Evolutionary conservation across 2,329 filamentous ascomycete species (phyloP), one percentile per base, ranked within the genome.

Genomic region (Fusarium piperis): DNA sequence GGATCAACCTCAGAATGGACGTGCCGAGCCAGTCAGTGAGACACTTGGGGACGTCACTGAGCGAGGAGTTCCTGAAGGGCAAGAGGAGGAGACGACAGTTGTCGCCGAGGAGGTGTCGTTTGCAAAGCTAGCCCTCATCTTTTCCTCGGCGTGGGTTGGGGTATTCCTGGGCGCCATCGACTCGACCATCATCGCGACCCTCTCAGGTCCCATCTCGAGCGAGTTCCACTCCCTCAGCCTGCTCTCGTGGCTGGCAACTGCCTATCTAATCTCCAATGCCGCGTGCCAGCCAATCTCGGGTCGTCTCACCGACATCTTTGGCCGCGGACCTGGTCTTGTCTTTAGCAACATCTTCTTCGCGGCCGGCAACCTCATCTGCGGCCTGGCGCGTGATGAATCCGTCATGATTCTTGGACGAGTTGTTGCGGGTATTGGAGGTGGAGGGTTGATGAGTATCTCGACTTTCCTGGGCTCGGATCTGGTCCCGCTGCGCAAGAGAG

Each of bases 251-350:
- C 90, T 97, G 9, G 94, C 94, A 0, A 93, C 93, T 0, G 92
- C 93, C 20, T 97, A 97, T 79, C 87, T 97, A 30, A 94, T 97
- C 76, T 92, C 94, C 73, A 97, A 95, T 79, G 93, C 94, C 2
- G 94, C 94, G 0, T 93, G 90, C 75, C 94, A 97, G 79, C 94
- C 94, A 13, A 87, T 97, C 20, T 94, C 92, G 10, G 95, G 95
- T 7, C 90, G 94, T 6, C 81, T 97, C 66, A 97, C 94, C 0
- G 95, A 97, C 79, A 96, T 97, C 56, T 96, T 96, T 77, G 93
- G 92, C 12, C 90, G 94, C 6, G 89, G 93, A 0, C 90, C 92
- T 0, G 94, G 94, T 0, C 83, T 97, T 3, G 84, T 97, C 12
- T 91, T 95, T 68, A 93, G 91, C 73, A 96, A 96, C 78, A 70